Percentiles rank a stretch among this genome's conserved stretches.
These are phyloP conservation scores for Corchorus capsularis DNA, from an alignment of 345 rosid species.

Conservation along the genomic window DNA sequence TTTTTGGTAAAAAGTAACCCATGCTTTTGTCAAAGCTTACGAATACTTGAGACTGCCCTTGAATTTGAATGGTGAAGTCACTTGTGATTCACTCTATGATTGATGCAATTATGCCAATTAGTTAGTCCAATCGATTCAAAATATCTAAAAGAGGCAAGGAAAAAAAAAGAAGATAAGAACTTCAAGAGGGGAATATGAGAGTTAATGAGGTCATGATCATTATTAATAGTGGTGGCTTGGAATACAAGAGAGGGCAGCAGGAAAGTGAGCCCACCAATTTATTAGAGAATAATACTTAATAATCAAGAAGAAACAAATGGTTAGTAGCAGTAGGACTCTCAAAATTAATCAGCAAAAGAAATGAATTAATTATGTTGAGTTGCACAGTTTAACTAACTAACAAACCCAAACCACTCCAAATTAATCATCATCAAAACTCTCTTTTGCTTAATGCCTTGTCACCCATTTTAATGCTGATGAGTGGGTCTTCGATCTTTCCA, in stretches of 20 bases:
- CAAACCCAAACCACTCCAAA: conserved; percentile 13
- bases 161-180: no score
- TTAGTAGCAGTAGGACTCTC: not conserved
- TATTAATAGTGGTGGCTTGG: not conserved
- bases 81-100: conserved; percentile 20
- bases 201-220: conserved; percentile 7
- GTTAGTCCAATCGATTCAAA: not conserved
- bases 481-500: not conserved
- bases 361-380: conserved; percentile 17
- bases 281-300: not conserved
- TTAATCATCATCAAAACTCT: no score
- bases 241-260: conserved; percentile 5
- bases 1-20: no score
- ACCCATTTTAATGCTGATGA: not conserved
- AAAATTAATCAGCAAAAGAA: conserved; percentile 2
- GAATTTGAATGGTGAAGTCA: conserved; percentile 16
- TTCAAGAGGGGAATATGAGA: not conserved
- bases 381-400: conserved; percentile 22
- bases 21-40: not conserved
- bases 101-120: conserved; percentile 1
- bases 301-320: not conserved
- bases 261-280: not conserved
- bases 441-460: not conserved
- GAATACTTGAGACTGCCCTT: conserved; percentile 7
- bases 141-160: not conserved